phyloP scores from a whole-genome alignment of 192 early-diverging fungal species.

The Chytriomyces confervae region DNA sequence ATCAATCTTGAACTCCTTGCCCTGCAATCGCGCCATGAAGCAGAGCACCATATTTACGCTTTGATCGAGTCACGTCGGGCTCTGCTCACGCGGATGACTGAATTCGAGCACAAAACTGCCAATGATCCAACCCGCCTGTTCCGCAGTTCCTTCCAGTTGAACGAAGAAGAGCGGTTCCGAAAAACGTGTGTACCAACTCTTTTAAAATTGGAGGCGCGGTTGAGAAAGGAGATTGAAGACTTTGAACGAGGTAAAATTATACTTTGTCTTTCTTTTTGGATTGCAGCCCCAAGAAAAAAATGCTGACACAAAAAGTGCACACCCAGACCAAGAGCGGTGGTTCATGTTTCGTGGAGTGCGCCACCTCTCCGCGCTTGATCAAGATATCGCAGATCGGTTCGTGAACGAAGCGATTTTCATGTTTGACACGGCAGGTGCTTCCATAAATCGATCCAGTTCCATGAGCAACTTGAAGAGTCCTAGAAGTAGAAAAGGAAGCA shows the following conservation, averaged over 20 bases:
- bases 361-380: conserved; percentile 30
- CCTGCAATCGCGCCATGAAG: conserved; percentile 34
- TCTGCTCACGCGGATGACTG: conserved; percentile 65
- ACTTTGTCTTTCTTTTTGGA: conserved; percentile 26
- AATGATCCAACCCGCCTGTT: conserved; percentile 77
- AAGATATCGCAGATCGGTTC: conserved; percentile 59
- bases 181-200: conserved; percentile 78
- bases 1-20: conserved; percentile 35
- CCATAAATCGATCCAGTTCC: background rate
- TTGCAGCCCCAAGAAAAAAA: conserved; percentile 12
- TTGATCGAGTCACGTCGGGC: conserved; percentile 38
- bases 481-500: background rate
- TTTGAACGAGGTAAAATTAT: conserved; percentile 66
- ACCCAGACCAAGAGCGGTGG: conserved; percentile 6
- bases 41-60: conserved; percentile 35
- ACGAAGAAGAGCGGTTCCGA: conserved; percentile 83
- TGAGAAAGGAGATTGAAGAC: conserved; percentile 57
- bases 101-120: conserved; percentile 74
- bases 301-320: conserved; percentile 13
- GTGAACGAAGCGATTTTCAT: conserved; percentile 69
- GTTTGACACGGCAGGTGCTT: conserved; percentile 44
- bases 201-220: conserved; percentile 63
- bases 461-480: background rate
- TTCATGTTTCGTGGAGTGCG: conserved; percentile 9
- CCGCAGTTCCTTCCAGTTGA: conserved; percentile 74